Evolutionary conservation across 306 rosid species (phyloP).

Genomic region (Cicer bijugum): DNA sequence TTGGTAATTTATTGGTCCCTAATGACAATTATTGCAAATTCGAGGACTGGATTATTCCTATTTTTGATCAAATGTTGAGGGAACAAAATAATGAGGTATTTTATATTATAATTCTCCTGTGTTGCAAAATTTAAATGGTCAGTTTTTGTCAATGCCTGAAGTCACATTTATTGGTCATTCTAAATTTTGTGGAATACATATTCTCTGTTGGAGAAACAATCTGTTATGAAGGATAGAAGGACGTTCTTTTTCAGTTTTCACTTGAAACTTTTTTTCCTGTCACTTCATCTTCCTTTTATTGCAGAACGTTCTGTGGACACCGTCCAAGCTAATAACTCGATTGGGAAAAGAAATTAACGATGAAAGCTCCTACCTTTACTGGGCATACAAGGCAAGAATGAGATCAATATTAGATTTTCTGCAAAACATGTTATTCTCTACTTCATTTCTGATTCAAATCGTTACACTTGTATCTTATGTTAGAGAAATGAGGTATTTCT

Average conservation of each 20-base stretch:
- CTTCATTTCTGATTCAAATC: conserved; percentile 27
- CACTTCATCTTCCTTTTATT: conserved; percentile 7
- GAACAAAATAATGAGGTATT: conserved; percentile 76
- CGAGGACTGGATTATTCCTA: conserved; percentile 97
- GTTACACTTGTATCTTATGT: conserved; percentile 2
- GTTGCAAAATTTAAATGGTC: conserved; percentile 1
- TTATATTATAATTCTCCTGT: conserved; percentile 10
- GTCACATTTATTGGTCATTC: background rate
- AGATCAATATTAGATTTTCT: conserved; percentile 34
- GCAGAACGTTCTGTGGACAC: conserved; percentile 82
- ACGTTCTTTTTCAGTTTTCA: background rate
- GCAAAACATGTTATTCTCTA: conserved; percentile 11
- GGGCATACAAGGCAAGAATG: conserved; percentile 83
- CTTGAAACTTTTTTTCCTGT: background rate
- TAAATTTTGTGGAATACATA: background rate
- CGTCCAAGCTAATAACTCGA: conserved; percentile 80
- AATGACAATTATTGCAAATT: conserved; percentile 90
- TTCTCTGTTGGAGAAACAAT: background rate
- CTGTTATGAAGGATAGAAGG: background rate
- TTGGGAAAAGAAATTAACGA: conserved; percentile 89
- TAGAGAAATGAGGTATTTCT: too few relatives aligned
- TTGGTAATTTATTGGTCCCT: conserved; percentile 92
- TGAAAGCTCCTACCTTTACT: conserved; percentile 81
- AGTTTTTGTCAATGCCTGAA: background rate
- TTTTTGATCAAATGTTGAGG: conserved; percentile 86